Base-by-base conservation (phyloP, 305 asterid species). In the Fraxinus velutina region DNA sequence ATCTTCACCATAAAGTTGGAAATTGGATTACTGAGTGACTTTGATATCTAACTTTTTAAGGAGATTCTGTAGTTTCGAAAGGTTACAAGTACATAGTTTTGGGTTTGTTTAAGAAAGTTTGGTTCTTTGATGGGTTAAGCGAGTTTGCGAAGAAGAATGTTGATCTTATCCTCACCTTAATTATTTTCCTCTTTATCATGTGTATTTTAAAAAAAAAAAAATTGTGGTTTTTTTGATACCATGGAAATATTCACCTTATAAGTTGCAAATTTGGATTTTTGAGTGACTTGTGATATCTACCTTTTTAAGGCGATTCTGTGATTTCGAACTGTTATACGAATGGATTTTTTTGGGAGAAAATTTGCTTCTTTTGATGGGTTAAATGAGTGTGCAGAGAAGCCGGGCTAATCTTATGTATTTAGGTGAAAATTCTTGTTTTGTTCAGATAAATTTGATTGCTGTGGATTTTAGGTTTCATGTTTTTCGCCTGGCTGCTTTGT, bases 381-480 rank as follows among this genome's bases (percentile, higher is more conserved):
- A 29, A 39, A 9, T 34, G 71, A 75, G 32, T 52, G 44, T 78
- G 24, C 12, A 0, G 39, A 73, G 70, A 39, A 60, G 3, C 17
- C 47, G 36, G 57, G 19, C 22, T 19, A 5, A 27, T 29, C 33
- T 62, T 36, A 21, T 71, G 50, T 22, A 57, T 17, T 30, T 33
- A 33, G 2, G 32, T 62, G 30, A 17, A 6, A 17, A 62, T 22
- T 22, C 27, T 78, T 73, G 39, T 66, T 73, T 84, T 66, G 78
- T 15, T 33, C 55, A 72, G 75, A 62, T 24, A 47, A 47, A 62
- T 62, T 62, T 60, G 70, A 42, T 39, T 68, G 73, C 66, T 13
- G 73, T 80, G 81, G 73, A 73, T 70, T 73, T 52, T 74, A 73
- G n/a, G 39, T 57, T 73, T 79, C 73, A 78, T 79, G 33, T 76